Base-by-base conservation (phyloP, 768 basidiomycete genomes). In the Paxillus ammoniavirescens region DNA sequence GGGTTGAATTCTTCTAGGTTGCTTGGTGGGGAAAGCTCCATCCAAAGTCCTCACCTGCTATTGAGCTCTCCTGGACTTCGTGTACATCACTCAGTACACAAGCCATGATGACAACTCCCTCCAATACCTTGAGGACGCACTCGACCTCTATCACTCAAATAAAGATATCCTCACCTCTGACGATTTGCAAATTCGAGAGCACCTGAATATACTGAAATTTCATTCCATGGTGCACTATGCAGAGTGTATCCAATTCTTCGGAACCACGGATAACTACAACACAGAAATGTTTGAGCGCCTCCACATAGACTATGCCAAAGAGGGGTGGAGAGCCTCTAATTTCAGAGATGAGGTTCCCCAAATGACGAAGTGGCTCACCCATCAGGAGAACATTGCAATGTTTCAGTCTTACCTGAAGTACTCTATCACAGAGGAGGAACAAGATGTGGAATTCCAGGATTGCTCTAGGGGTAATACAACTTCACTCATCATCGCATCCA, bases 281-380 rank as follows among this genome's bases (percentile, higher is more conserved):
- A 78, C 74, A 0, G 65, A 65, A 42, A 43, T 49, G 0, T 56
- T 56, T n/a, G 61, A 65, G 15, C 49, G 49, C 8, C 38, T 58
- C 8, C 76, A 79, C 51, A 78, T 77, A 42, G 70, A 77, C 44
- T 59, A 69, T 8, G 65, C 73, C 0, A 77, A 79, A 53, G 65
- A 73, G 15, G 72, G 70, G 0, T 77, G 71, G 46, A 23, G 35
- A 31, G 63, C 69, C 0, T 71, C 70, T 0, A 77, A 75, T 53
- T 52, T 51, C 10, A 66, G 65, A 13, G 69, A 78, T 28, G 65
- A 72, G 44, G 65, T 58, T 9, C 18, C 56, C 2, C 75, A 75
- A 46, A 77, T 77, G 76, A 70, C 68, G 7, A 8, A 43, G 1
- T 75, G 72, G 72, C 60, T 77, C 0, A 61, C 69, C 30, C 61